phyloP scores from a whole-genome alignment of 1,139 yeast genomes.

The Protomyces arabidopsidicola region DNA sequence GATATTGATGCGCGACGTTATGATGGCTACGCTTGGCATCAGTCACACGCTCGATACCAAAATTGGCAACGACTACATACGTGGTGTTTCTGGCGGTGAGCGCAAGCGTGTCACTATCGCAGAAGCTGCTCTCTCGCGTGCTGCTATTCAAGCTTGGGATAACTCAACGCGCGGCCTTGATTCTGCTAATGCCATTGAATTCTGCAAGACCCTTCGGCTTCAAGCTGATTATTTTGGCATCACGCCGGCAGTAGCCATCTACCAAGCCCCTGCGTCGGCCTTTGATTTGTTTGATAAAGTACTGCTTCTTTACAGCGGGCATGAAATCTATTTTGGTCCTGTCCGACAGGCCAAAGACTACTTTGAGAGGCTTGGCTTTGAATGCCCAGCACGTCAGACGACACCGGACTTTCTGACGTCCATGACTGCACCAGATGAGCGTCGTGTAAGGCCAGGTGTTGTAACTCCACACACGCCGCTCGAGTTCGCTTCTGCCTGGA shows the following conservation, averaged over 20 bases:
- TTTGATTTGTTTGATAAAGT: constrained; percentile 63
- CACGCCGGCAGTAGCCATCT: constrained; percentile 68
- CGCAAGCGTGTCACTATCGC: constrained; percentile 77
- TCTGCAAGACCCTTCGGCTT: constrained; percentile 61
- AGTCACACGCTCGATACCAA: constrained; percentile 57
- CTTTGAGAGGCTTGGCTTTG: constrained; percentile 63
- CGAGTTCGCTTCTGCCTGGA: constrained; percentile 67
- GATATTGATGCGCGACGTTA: constrained; percentile 58
- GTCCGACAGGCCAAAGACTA: constrained; percentile 55
- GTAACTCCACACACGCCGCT: constrained; percentile 63
- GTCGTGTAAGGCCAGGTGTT: constrained; percentile 46
- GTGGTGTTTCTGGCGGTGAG: constrained; percentile 85
- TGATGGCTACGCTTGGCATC: constrained; percentile 65
- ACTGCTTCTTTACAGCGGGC: constrained; percentile 65
- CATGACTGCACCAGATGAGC: constrained; percentile 46
- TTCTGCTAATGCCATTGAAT: constrained; percentile 59
- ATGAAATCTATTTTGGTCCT: constrained; percentile 70
- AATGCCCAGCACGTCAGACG: constrained; percentile 67
- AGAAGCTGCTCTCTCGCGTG: constrained; percentile 53
- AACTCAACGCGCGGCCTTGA: constrained; percentile 70
- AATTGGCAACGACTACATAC: constrained; percentile 64
- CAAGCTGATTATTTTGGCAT: constrained; percentile 53
- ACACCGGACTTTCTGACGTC: constrained; percentile 75
- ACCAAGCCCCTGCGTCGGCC: constrained; percentile 72
- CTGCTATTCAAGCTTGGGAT: constrained; percentile 66